phyloP scores from a whole-genome alignment of 2,329 filamentous ascomycete genomes.

The Fusarium camptoceras region DNA sequence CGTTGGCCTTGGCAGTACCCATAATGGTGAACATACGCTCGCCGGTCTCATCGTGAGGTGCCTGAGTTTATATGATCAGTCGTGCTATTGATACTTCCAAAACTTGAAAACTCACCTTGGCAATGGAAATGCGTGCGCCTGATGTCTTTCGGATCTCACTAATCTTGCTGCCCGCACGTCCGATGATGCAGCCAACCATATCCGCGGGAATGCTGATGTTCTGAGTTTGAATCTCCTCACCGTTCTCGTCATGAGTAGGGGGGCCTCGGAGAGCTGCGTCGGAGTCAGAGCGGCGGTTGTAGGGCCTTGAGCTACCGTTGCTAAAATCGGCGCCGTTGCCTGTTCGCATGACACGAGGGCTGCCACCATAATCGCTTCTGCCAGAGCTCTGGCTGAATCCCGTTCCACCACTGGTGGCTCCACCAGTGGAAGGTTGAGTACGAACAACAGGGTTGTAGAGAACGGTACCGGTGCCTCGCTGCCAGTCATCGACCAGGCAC shows the following conservation, averaged over 20 bases:
- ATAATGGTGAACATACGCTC: slow-evolving; percentile 99
- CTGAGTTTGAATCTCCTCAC: slow-evolving; percentile 97
- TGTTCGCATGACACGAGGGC: slow-evolving; percentile 87
- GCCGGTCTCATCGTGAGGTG: slow-evolving; percentile 95
- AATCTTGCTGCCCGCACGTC: slow-evolving; percentile 94
- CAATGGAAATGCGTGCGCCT: slow-evolving; percentile 96
- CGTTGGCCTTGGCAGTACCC: slow-evolving; percentile 92
- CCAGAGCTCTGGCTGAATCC: slow-evolving; percentile 57
- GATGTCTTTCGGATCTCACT: slow-evolving; percentile 98
- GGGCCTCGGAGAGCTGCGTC: slow-evolving; percentile 84
- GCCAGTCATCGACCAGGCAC: slow-evolving; percentile 97
- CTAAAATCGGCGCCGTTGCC: slow-evolving; percentile 98
- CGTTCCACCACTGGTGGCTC: slow-evolving; percentile 56
- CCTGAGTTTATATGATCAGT: slow-evolving; percentile 56
- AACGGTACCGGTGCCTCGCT: slow-evolving; percentile 95
- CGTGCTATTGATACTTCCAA: background rate
- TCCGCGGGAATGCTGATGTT: slow-evolving; percentile 99
- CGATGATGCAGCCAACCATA: slow-evolving; percentile 99
- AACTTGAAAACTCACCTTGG: slow-evolving; percentile 70
- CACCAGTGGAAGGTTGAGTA: slow-evolving; percentile 72
- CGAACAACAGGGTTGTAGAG: slow-evolving; percentile 97
- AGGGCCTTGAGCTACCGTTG: slow-evolving; percentile 74
- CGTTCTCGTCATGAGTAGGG: slow-evolving; percentile 92
- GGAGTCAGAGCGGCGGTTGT: slow-evolving; percentile 83
- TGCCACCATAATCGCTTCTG: slow-evolving; percentile 66